phyloP scores from a whole-genome alignment of 2,329 filamentous ascomycete genomes.

The Beauveria bassiana region DNA sequence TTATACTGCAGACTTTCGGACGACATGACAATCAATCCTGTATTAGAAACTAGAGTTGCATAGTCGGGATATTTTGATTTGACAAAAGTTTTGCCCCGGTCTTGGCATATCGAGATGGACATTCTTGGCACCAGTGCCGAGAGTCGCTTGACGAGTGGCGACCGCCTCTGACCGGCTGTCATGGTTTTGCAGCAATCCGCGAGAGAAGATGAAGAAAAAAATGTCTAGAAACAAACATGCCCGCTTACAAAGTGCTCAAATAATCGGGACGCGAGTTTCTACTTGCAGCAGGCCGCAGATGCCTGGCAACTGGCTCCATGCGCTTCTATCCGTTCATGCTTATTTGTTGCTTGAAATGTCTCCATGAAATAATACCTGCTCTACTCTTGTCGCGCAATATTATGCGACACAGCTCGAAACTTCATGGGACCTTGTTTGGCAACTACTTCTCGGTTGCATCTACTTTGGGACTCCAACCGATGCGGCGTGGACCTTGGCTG shows the following conservation, averaged over 20 bases:
- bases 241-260: neutral
- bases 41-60: neutral
- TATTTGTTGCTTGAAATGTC: neutral
- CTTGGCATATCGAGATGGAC: neutral
- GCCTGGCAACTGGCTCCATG: neutral
- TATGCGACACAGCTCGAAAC: neutral
- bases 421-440: neutral
- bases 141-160: neutral
- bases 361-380: neutral
- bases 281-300: neutral
- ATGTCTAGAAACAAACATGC: neutral
- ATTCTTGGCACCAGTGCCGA: neutral
- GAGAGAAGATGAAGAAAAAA: too few relatives aligned
- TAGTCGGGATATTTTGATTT: too few relatives aligned
- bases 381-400: neutral
- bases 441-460: neutral
- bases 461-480: constrained; percentile 2
- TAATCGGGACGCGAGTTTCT: too few relatives aligned
- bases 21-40: too few relatives aligned
- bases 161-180: neutral
- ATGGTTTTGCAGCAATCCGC: too few relatives aligned
- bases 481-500: neutral
- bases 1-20: neutral
- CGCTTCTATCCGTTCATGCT: neutral
- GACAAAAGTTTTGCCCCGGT: neutral